Base-by-base conservation (phyloP, 2,329 filamentous ascomycete species). In the Chrysoporthe deuterocubensis region DNA sequence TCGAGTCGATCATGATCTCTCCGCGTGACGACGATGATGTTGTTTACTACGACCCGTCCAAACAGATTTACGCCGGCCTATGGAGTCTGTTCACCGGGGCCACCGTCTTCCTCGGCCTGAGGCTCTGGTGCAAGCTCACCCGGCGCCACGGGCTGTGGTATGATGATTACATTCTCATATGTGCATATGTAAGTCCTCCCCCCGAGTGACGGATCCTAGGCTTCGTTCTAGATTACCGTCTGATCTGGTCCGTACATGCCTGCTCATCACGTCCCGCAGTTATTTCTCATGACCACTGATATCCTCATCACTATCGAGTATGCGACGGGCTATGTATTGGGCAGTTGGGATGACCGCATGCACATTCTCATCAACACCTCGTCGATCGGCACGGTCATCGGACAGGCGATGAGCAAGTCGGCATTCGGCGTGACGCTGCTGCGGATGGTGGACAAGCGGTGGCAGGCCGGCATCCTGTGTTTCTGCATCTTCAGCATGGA, bases 301-400 rank as follows among this genome's bases (percentile, higher is more conserved):
- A 79, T 74, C 60, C 71, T 85, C 18, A 85, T 85, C 65, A 73
- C 81, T 1, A 70, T 80, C 60, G 76, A 85, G 67, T 85, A 82
- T 66, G 81, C 80, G 7, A 84, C 80, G 8, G 83, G 83, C 62
- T 85, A 85, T 69, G 79, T 83, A 5, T 73, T 76, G 0, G 73
- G 81, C n/a, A 72, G 75, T 21, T 86, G 84, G 84, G 80, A 82
- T 67, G 82, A 84, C 69, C 79, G 78, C 65, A 85, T 85, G 83
- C 82, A 83, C 72, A 84, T 85, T 70, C 76, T 86, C 66, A 84
- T 85, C 77, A 83, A 81, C 70, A 74, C 77, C 14, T 78, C 77
- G 2, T 79, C 78, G 1, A 79, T 77, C 70, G 76, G 77, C 44
- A 79, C 77, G 13, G 66, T 79, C 34, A 75, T 80, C 62, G 77